Evolutionary conservation across 116 monocot species (phyloP), one percentile per base, ranked within the genome.

Genomic region (Cymodocea nodosa): DNA sequence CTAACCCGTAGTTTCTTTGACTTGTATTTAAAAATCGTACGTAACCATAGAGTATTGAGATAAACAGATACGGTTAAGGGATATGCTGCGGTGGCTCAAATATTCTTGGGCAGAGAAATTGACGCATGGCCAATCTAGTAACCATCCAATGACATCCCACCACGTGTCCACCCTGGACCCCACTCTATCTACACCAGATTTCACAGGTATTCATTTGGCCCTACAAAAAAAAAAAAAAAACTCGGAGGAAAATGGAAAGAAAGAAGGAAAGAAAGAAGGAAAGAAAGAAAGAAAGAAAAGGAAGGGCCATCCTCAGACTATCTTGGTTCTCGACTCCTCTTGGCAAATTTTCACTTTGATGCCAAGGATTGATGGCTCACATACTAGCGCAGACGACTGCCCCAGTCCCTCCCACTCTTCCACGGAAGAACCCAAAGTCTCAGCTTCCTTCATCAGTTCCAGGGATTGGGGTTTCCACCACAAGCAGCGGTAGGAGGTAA

Each of bases 51-150:
- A n/a, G n/a, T n/a, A n/a, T n/a, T n/a, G n/a, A n/a, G n/a, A n/a
- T n/a, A n/a, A n/a, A n/a, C n/a, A n/a, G n/a, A n/a, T n/a, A n/a
- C n/a, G n/a, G n/a, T n/a, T n/a, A n/a, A n/a, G n/a, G n/a, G n/a
- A n/a, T n/a, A n/a, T 30, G 30, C 3, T 3, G 30, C 30, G 30
- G 30, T 30, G 30, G 34, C 15, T 61, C 6, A n/a, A 17, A 61
- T 35, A 61, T 61, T 61, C 34, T 60, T 39, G 36, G 6, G n/a
- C 61, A 15, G 30, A 60, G 23, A 60, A n/a, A n/a, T n/a, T n/a
- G n/a, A n/a, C n/a, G n/a, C n/a, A n/a, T n/a, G n/a, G n/a, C n/a
- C n/a, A n/a, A n/a, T n/a, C n/a, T n/a, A 4, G 16, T 30, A n/a
- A 35, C 9, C 36, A n/a, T 18, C 61, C 61, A 61, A 61, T 61